phyloP scores from a whole-genome alignment of 2,329 filamentous ascomycete genomes.

The Cyanodermella asteris region DNA sequence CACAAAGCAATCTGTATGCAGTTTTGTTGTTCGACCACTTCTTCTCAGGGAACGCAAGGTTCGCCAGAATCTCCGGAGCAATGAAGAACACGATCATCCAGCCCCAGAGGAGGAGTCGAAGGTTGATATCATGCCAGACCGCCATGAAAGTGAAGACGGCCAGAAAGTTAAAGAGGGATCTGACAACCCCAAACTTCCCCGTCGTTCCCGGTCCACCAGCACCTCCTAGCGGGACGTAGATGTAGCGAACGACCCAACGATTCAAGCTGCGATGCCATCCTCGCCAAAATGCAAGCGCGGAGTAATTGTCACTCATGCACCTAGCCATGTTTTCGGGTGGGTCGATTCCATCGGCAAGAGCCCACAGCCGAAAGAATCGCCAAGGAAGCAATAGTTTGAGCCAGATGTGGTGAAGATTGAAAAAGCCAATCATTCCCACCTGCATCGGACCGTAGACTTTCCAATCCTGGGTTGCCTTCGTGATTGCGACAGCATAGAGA shows the following conservation, averaged over 20 bases:
- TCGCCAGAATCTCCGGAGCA: constrained; percentile 60
- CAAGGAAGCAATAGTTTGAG: constrained; percentile 88
- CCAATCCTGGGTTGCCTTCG: constrained; percentile 62
- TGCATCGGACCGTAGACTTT: constrained; percentile 64
- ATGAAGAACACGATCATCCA: constrained; percentile 94
- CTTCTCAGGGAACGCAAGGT: constrained; percentile 47
- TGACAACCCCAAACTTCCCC: constrained; percentile 20
- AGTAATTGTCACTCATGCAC: constrained; percentile 90
- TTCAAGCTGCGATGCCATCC: constrained; percentile 92
- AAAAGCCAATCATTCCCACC: constrained; percentile 74
- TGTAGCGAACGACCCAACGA: constrained; percentile 80
- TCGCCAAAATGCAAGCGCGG: constrained; percentile 78
- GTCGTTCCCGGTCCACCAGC: constrained; percentile 16
- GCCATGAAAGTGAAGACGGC: constrained; percentile 91
- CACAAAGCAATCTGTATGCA: constrained; percentile 58
- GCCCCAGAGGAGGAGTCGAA: constrained; percentile 80
- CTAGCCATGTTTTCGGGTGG: constrained; percentile 96
- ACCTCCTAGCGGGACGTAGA: constrained; percentile 81
- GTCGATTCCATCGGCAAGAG: constrained; percentile 72
- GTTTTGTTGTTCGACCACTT: constrained; percentile 50
- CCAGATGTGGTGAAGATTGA: constrained; percentile 96
- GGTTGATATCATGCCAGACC: constrained; percentile 91
- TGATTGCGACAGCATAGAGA: constrained; percentile 84
- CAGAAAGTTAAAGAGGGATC: constrained; percentile 52
- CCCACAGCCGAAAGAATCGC: constrained; percentile 98